Base-by-base conservation (phyloP, 345 rosid species). In the Gossypium thurberi region DNA sequence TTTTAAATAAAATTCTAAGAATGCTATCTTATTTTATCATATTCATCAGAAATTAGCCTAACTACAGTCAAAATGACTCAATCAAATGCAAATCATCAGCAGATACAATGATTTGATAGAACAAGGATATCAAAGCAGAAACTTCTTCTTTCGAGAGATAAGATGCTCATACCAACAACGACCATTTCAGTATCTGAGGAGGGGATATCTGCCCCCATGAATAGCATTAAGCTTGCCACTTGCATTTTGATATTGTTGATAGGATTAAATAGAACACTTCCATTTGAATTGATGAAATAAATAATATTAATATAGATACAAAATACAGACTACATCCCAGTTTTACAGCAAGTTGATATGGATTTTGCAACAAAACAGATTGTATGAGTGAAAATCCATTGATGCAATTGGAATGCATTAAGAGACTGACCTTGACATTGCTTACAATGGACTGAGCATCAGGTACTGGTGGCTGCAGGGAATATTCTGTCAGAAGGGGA, bases 371-470 rank as follows among this genome's bases (percentile, higher is more conserved):
- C 52, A 25, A 65, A 65, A 48, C 40, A 61, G 17, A 47, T 44
- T 60, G 48, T 72, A 18, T 7, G 40, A 42, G 59, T 43, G 10
- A 20, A 58, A 51, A 57, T 63, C 50, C 74, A 68, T 8, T 58
- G 2, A 74, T 43, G 77, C 48, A 52, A 59, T 14, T 18, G 37
- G 10, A 23, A 47, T 60, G 68, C 17, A 42, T 69, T 75, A 62
- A 62, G 18, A 68, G 62, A 64, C 90, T 71, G 75, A 94, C 99
- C 98, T 90, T 94, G 75, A 94, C 91, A 85, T 86, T 89, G 89
- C 94, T 86, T 73, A 92, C 97, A 79, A 94, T 92, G 69, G 98
- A 92, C 82, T 90, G 97, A 65, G 98, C 96, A 87, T 94, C 99
- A 44, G 80, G 77, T 66, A 86, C 85, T 59, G 90, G 94, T 74